Evolutionary conservation across 192 early-diverging fungal genomes (phyloP), one percentile per base, ranked within the genome.

Genomic region (Coemansia pectinata): DNA sequence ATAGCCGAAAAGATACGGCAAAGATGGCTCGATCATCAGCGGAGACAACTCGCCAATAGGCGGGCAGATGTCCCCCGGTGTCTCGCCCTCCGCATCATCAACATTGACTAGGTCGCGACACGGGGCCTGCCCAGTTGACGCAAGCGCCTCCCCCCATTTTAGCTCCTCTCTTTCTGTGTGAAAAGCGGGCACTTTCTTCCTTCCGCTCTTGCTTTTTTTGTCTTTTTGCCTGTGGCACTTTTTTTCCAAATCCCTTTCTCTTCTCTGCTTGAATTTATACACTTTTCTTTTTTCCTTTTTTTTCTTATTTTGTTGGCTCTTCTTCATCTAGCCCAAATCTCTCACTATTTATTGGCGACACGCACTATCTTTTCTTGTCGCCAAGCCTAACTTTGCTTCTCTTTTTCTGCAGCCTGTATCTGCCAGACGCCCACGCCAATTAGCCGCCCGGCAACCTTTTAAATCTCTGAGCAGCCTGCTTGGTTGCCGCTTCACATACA

Each of bases 71-170:
- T 9, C 10, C 55, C 55, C 55, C 27, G 27, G 55, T 57, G 55
- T 57, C 55, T 57, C 55, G 55, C 27, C 55, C 55, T 57, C 27
- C 55, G 55, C 55, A 27, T 57, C 55, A 19, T 47, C 45, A 21
- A 21, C 47, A 50, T 21, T 45, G 42, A 45, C 42, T n/a, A 45
- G 17, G 50, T 53, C 50, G 50, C 50, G 55, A 34, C 60, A 34
- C 60, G 27, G 38, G 31, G 34, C 60, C 38, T 38, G 42, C 42
- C 42, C 27, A 27, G 27, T 27, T 44, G 41, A 52, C 29, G 19
- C 33, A 8, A 55, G 27, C 19, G 58, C 45, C 21, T 48, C 23
- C 38, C 44, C 64, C 52, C 64, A 50, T 15, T 33, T 65, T 65
- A 33, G 45, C 29, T 47, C 44, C 47, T 65, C 10, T 39, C 41